These are phyloP conservation scores for Trichoderma citrinoviride DNA, from an alignment of 2,329 filamentous ascomycete genomes.

Conservation along the genomic window DNA sequence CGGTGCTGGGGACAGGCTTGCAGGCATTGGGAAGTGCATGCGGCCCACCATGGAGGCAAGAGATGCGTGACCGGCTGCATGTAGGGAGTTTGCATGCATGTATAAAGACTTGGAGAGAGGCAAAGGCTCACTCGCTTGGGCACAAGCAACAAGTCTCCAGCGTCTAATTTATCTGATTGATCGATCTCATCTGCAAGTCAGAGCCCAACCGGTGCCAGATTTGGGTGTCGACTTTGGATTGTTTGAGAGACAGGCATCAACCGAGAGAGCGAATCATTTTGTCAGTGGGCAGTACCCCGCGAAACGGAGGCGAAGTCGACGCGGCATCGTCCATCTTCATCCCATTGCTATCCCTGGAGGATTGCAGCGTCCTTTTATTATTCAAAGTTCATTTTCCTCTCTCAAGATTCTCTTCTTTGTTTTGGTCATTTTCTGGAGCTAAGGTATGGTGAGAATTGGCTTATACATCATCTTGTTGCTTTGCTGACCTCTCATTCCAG, in stretches of 20 bases:
- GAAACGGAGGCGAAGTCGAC: background rate
- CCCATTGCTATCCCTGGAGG: background rate
- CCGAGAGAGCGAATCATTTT: background rate
- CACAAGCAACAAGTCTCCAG: background rate
- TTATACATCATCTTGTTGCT: background rate
- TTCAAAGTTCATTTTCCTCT: background rate
- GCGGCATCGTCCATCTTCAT: background rate
- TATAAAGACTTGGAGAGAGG: background rate
- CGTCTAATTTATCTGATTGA: background rate
- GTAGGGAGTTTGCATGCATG: background rate
- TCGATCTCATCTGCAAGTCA: background rate
- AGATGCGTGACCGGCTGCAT: conserved; percentile 14
- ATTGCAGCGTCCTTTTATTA: background rate
- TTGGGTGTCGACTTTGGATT: background rate
- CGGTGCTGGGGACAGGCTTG: background rate
- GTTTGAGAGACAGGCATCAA: background rate
- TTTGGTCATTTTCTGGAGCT: background rate
- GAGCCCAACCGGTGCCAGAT: background rate
- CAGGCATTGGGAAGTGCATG: background rate
- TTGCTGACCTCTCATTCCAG: background rate
- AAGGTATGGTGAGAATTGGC: background rate
- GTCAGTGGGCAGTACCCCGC: background rate
- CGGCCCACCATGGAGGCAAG: conserved; percentile 8
- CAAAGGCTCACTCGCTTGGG: background rate
- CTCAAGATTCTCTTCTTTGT: background rate